phyloP scores from a whole-genome alignment of 148 eudicot species.

The Cornus kousa region DNA sequence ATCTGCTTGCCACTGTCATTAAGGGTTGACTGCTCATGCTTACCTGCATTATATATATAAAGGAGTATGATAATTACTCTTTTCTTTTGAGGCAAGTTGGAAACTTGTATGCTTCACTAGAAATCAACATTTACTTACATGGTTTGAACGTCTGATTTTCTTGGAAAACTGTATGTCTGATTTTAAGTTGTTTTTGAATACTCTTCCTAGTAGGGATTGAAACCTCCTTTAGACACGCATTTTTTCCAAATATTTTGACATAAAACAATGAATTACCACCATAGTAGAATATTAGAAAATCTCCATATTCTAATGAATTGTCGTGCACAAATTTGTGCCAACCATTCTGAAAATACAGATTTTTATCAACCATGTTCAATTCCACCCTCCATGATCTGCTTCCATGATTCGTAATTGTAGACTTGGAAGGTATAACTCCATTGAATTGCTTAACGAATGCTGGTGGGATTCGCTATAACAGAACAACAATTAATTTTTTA shows the following conservation, averaged over 20 bases:
- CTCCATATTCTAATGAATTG: slow-evolving; percentile 5
- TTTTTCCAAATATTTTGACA: slow-evolving; percentile 2
- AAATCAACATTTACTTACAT: too few relatives aligned
- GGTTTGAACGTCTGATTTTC: too few relatives aligned
- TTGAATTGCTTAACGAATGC: not conserved
- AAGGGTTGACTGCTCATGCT: not conserved
- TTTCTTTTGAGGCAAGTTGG: too few relatives aligned
- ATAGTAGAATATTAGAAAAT: slow-evolving; percentile 4
- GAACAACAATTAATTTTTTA: not conserved
- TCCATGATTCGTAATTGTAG: not conserved
- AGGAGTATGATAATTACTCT: too few relatives aligned
- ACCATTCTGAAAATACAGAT: slow-evolving; percentile 5
- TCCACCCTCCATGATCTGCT: slow-evolving; percentile 9
- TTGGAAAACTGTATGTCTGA: too few relatives aligned
- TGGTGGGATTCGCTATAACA: slow-evolving; percentile 10
- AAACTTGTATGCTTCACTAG: too few relatives aligned
- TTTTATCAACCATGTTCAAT: not conserved
- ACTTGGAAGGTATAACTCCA: not conserved
- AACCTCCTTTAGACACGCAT: slow-evolving; percentile 4
- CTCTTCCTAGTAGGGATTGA: too few relatives aligned
- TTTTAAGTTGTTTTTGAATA: too few relatives aligned
- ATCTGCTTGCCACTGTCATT: not conserved
- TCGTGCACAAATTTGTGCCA: slow-evolving; percentile 9
- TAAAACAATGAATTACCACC: not conserved
- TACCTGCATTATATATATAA: slow-evolving; percentile 2